Evolutionary conservation across 768 basidiomycete genomes (phyloP).

Genomic region (Suillus hirtellus): DNA sequence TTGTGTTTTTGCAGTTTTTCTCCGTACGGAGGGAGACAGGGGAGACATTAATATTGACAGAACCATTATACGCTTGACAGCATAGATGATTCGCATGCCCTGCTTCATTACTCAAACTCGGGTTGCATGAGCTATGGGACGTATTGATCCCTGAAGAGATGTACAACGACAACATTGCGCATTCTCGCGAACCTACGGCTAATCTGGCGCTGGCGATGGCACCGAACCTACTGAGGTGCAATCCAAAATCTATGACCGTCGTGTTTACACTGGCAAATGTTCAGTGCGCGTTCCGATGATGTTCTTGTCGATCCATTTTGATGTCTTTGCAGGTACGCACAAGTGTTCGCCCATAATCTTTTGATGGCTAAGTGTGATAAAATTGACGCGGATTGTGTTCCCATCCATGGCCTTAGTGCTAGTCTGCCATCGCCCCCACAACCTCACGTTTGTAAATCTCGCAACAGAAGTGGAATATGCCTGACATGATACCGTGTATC

Average conservation of each 20-base stretch:
- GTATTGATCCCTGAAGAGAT: conserved; percentile 22
- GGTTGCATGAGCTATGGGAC: conserved; percentile 82
- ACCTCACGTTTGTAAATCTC: conserved; percentile 54
- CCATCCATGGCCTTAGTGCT: too few species aligned
- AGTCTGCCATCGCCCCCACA: too few species aligned
- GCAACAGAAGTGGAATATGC: conserved; percentile 42
- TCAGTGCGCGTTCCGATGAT: too few species aligned
- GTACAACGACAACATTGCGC: conserved; percentile 23
- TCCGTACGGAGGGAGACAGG: too few species aligned
- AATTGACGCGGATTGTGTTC: too few species aligned
- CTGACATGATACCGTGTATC: background rate
- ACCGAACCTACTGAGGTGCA: conserved; percentile 75
- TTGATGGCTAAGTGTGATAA: too few species aligned
- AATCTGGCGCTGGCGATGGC: conserved; percentile 56
- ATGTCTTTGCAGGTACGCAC: too few species aligned
- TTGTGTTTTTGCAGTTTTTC: too few species aligned
- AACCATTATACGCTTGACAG: conserved; percentile 89
- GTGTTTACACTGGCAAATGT: conserved; percentile 28
- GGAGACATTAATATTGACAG: conserved; percentile 50
- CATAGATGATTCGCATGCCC: conserved; percentile 28
- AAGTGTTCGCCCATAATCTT: too few species aligned
- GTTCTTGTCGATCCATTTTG: too few species aligned
- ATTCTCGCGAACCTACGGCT: conserved; percentile 56
- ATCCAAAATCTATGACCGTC: conserved; percentile 61
- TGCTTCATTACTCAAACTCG: conserved; percentile 91